phyloP scores from a whole-genome alignment of 371 early-diverging fungal species.

The Gilbertella persicaria region DNA sequence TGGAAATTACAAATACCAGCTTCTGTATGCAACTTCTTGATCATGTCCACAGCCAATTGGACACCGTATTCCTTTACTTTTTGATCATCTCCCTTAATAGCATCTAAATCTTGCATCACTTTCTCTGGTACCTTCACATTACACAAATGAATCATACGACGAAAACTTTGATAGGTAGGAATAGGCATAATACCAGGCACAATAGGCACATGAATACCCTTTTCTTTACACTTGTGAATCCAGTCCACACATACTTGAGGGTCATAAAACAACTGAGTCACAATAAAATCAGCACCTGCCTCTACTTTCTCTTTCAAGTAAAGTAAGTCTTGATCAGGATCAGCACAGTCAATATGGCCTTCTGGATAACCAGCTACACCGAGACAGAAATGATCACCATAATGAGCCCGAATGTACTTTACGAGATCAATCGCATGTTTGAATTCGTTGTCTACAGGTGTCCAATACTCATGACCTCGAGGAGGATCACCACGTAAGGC shows the following conservation, averaged over 20 bases:
- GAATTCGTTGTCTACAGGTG: slow-evolving; percentile 77
- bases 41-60: slow-evolving; percentile 70
- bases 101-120: slow-evolving; percentile 71
- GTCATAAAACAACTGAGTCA: slow-evolving; percentile 95
- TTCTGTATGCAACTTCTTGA: slow-evolving; percentile 54
- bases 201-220: slow-evolving; percentile 83
- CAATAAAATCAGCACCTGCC: slow-evolving; percentile 92
- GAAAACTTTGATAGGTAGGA: slow-evolving; percentile 88
- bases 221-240: slow-evolving; percentile 68
- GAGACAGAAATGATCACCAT: slow-evolving; percentile 93
- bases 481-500: slow-evolving; percentile 93
- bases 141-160: slow-evolving; percentile 82
- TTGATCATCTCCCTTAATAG: slow-evolving; percentile 88
- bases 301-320: slow-evolving; percentile 85
- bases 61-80: slow-evolving; percentile 94
- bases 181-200: slow-evolving; percentile 96
- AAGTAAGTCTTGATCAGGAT: slow-evolving; percentile 49
- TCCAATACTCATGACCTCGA: slow-evolving; percentile 84
- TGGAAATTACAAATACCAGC: slow-evolving; percentile 69
- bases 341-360: slow-evolving; percentile 80
- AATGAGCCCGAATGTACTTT: slow-evolving; percentile 78
- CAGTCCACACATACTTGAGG: slow-evolving; percentile 74
- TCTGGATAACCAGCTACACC: slow-evolving; percentile 98
- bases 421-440: slow-evolving; percentile 91
- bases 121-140: slow-evolving; percentile 77